Evolutionary conservation across 352 stramenopile species (phyloP).

Genomic region (Globisporangium spinosum): DNA sequence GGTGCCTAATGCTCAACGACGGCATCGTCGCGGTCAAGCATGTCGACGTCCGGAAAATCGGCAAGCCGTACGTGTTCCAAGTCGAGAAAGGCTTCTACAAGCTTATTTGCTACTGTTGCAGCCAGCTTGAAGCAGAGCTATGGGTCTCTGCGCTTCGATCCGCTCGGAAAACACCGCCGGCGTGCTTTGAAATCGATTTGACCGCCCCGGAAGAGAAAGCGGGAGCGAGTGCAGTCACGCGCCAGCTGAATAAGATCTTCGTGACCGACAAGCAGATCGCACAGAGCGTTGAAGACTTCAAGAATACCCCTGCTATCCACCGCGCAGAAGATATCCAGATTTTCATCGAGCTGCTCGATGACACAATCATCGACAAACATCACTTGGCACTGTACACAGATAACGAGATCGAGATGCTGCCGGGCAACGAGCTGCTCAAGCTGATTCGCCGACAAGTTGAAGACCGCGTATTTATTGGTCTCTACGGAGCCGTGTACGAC

Average conservation of each 20-base stretch:
- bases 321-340: constrained; percentile 47
- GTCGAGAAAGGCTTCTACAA: constrained; percentile 85
- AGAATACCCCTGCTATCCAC: constrained; percentile 36
- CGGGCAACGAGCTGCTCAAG: constrained; percentile 69
- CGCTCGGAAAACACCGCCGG: constrained; percentile 36
- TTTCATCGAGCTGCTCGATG: constrained; percentile 63
- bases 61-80: constrained; percentile 78
- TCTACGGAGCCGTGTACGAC: constrained; percentile 52
- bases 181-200: constrained; percentile 63
- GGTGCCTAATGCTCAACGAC: constrained; percentile 80
- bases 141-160: constrained; percentile 70
- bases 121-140: constrained; percentile 71
- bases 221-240: constrained; percentile 45
- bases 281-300: constrained; percentile 51
- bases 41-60: constrained; percentile 59
- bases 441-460: constrained; percentile 74
- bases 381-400: constrained; percentile 63
- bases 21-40: constrained; percentile 80
- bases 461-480: constrained; percentile 71
- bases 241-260: constrained; percentile 80
- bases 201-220: constrained; percentile 55
- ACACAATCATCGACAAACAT: constrained; percentile 66
- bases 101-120: constrained; percentile 77
- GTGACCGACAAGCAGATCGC: constrained; percentile 56
- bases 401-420: constrained; percentile 54